Evolutionary conservation across 164 flowering plant species (phyloP).

Genomic region (Paratinospora sagittata): DNA sequence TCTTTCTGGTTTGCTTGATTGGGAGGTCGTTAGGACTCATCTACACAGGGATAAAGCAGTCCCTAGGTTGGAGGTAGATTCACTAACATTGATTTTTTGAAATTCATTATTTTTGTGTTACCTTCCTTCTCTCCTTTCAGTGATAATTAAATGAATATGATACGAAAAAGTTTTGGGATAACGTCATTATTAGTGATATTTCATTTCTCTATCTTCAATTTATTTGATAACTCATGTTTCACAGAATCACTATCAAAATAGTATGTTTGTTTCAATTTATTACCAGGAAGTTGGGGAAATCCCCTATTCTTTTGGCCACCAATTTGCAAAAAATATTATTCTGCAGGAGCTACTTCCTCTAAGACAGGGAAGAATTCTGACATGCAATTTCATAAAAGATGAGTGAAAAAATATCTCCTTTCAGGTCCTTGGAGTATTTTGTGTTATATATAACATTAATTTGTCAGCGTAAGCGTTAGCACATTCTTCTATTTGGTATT

Average conservation of each 20-base stretch:
- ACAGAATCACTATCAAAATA: not conserved
- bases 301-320: not conserved
- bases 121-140: not conserved
- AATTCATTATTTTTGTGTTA: not conserved
- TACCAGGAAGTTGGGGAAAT: too few relatives aligned
- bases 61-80: constrained; percentile 70
- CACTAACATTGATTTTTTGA: not conserved
- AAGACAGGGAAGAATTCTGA: not conserved
- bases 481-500: too few relatives aligned
- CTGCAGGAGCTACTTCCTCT: not conserved
- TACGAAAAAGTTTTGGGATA: not conserved
- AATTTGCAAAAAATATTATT: not conserved
- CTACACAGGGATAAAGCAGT: constrained; percentile 89
- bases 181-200: constrained; percentile 5
- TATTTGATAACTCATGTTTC: not conserved
- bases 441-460: not conserved
- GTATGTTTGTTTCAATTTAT: not conserved
- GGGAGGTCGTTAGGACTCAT: constrained; percentile 91
- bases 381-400: not conserved
- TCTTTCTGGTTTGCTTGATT: constrained; percentile 80
- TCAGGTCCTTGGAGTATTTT: not conserved
- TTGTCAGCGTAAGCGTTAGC: too few relatives aligned
- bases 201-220: constrained; percentile 5
- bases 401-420: not conserved
- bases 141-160: constrained; percentile 2